Base-by-base conservation (phyloP, 768 basidiomycete genomes). In the Podaxis mareebaensis region DNA sequence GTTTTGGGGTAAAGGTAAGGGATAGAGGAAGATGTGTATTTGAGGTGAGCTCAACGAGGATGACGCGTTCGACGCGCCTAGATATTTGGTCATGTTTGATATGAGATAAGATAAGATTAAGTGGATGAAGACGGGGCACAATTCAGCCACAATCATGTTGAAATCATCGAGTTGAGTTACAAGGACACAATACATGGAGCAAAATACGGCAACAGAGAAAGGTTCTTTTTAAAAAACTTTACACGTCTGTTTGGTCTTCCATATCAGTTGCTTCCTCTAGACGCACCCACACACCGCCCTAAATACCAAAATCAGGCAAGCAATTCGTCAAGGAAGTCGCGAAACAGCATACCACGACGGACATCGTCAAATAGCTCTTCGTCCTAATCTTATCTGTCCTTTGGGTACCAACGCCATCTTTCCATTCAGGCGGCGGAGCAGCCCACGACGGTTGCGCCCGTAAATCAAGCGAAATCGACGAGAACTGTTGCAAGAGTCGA, bases 401-500 rank as follows among this genome's bases (percentile, higher is more conserved):
- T 68, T 83, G 80, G 51, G 71, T 67, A 8, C 78, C 79, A 1
- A 70, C 70, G 4, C 69, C 72, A 3, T 70, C 65, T 15, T 69
- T 68, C 85, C 86, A 87, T 11, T 73, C 73, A 0, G 72, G 65
- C 0, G 85, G 86, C 3, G 85, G 79, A 26, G 71, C 72, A 2
- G 78, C 76, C 5, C 65, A 72, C 8, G 77, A 71, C 4, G 81
- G 77, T 55, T 84, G 84, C 0, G 79, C 79, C 13, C 82, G 79
- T 4, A 71, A 71, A 2, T 79, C 82, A 22, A 86, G 76, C 2
- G 72, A 67, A 44, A 90, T 72, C 1, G 69, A 68, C 3, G 78
- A 79, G 71, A 87, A 87, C 10, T 70, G 70, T 69, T 90, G 89
- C 5, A 89, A 71, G 7, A 90, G 74, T 10, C 84, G 80, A 52